Percentiles rank a stretch among this genome's conserved stretches.
Evolutionary conservation across 2,329 filamentous ascomycete genomes (phyloP).

Genomic region (Pestalotiopsis sp.): DNA sequence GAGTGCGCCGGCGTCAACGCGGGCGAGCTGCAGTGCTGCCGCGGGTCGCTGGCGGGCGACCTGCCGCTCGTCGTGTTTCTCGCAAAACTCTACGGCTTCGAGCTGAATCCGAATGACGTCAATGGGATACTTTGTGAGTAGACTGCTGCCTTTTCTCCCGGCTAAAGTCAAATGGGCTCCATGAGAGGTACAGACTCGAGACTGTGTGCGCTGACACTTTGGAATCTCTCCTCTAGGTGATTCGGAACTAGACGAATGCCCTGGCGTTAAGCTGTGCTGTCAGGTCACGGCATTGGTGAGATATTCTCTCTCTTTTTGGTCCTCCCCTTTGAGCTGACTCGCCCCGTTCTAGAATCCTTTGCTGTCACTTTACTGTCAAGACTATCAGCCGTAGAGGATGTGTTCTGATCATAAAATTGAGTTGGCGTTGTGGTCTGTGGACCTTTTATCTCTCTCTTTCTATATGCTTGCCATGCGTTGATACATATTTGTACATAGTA

Average conservation of each 20-base stretch:
- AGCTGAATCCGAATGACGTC: slow-evolving; percentile 31
- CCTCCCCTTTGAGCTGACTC: neutral
- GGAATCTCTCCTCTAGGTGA: slow-evolving; percentile 22
- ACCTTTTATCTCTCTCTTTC: slow-evolving; percentile 17
- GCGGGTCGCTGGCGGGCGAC: slow-evolving; percentile 28
- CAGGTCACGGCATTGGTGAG: slow-evolving; percentile 33
- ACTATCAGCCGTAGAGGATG: slow-evolving; percentile 9
- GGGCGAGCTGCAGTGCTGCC: slow-evolving; percentile 33
- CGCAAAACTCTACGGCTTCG: slow-evolving; percentile 29
- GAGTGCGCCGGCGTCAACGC: slow-evolving; percentile 29
- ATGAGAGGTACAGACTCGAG: neutral
- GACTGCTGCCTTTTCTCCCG: neutral
- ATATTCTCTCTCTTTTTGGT: neutral
- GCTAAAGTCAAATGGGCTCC: neutral
- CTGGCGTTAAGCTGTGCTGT: slow-evolving; percentile 34
- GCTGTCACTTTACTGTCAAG: slow-evolving; percentile 31
- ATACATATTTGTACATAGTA: slow-evolving; percentile 21
- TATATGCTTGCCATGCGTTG: slow-evolving; percentile 17
- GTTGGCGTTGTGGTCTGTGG: slow-evolving; percentile 18
- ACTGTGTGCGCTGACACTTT: no score
- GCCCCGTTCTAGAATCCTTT: slow-evolving; percentile 27
- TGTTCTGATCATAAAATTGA: slow-evolving; percentile 13
- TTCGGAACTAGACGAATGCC: slow-evolving; percentile 23
- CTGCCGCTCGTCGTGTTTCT: slow-evolving; percentile 30
- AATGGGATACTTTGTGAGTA: slow-evolving; percentile 33